Conservation (phyloP, 2,329 filamentous ascomycete species). For the Colletotrichum neosansevieriae region DNA sequence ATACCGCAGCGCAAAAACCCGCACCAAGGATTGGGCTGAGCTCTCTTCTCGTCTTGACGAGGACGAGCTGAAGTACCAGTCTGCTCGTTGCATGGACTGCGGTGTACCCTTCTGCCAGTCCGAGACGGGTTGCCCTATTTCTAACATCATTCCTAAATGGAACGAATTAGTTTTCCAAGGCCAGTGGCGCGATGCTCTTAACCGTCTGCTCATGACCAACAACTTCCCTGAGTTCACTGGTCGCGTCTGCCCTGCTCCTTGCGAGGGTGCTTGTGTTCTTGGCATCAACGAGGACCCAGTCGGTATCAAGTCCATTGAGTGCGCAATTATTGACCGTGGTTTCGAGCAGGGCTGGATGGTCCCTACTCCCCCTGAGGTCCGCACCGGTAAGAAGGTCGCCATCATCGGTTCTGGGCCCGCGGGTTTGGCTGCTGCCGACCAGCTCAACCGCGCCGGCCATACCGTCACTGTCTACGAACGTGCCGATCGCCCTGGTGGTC, state of each 20-base stretch:
- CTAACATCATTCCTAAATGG: slow-evolving; percentile 98
- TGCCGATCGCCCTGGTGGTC: slow-evolving; percentile 87
- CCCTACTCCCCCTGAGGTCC: slow-evolving; percentile 79
- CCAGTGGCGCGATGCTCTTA: slow-evolving; percentile 92
- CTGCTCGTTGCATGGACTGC: slow-evolving; percentile 98
- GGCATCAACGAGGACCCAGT: slow-evolving; percentile 98
- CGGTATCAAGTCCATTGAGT: slow-evolving; percentile 98
- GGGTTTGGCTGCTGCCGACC: slow-evolving; percentile 90
- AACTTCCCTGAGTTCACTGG: slow-evolving; percentile 99
- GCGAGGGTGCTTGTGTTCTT: slow-evolving; percentile 94
- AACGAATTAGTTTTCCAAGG: slow-evolving; percentile 83
- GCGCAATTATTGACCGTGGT: slow-evolving; percentile 95
- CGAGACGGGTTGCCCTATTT: slow-evolving; percentile 94
- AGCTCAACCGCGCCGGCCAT: slow-evolving; percentile 94
- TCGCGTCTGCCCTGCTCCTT: slow-evolving; percentile 95
- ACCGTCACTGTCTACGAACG: slow-evolving; percentile 92
- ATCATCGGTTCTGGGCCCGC: slow-evolving; percentile 93
- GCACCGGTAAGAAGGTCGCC: slow-evolving; percentile 89
- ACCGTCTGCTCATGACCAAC: slow-evolving; percentile 94
- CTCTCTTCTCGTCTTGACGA: slow-evolving; percentile 88
- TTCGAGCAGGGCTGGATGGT: slow-evolving; percentile 99
- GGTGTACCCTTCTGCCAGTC: slow-evolving; percentile 99
- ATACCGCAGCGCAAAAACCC: slow-evolving; percentile 85
- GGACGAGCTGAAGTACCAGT: slow-evolving; percentile 96
- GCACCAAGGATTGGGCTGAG: slow-evolving; percentile 94